Evolutionary conservation across 495 filamentous ascomycete species (phyloP), one percentile per base, ranked within the genome.

Genomic region (Mytilinidion resinicola): DNA sequence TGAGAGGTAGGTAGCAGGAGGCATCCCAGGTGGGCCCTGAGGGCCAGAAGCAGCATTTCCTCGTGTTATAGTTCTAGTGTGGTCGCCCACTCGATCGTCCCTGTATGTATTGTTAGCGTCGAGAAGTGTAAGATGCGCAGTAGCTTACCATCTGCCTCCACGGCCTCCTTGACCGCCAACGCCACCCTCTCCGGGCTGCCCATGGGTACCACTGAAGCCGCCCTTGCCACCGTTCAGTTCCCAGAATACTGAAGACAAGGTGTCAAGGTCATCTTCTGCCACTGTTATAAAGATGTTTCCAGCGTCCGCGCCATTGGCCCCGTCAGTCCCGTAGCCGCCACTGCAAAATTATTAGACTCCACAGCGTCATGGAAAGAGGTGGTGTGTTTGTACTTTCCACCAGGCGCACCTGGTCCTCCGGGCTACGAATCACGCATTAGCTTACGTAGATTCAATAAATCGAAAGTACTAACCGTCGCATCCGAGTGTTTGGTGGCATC

Each of bases 401-500:
- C 70, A 33, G 48, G 53, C 42, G 55, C 67, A 0, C 70, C 70
- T 19, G 62, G 53, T 20, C 57, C 62, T n/a, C 70, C 70, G 43
- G 56, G 35, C 60, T 51, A 46, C 43, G 17, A 11, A 41, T 30
- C 2, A 3, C 6, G 25, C 25, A 6, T 30, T 30, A 2, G 25
- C 25, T 30, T 30, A 30, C 25, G 25, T 30, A 30, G 25, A 30
- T 6, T 30, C 6, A 6, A 30, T 2, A 6, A 2, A 3, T 30
- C 25, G 2, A 30, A 30, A 30, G 25, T 30, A 47, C 7, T 30
- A 19, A 37, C 54, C 10, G 67, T 65, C 17, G 62, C 71, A 55
- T 70, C 61, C 14, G 60, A 49, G 57, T 71, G 42, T 55, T 54
- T 62, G 17, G 57, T 72, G 21, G 67, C 65, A 54, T 63, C 67